A percentile compares a stretch with the other conserved stretches of the same genome.
phyloP scores from a whole-genome alignment of 2,329 filamentous ascomycete genomes.

The Furcasterigmium furcatum region DNA sequence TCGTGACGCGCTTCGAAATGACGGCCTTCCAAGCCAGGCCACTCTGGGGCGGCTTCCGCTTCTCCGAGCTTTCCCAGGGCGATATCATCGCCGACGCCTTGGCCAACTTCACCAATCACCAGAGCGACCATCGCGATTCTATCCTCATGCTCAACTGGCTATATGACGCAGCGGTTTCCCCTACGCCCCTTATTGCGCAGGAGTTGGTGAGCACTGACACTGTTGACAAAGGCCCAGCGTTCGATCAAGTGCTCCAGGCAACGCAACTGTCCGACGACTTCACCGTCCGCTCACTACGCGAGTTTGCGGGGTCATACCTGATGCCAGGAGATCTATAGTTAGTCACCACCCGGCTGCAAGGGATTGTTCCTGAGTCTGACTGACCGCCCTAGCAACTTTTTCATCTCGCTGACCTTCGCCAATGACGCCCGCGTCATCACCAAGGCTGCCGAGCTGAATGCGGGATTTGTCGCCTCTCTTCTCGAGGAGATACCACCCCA shows the following conservation, averaged over 20 bases:
- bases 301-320: constrained; percentile 8
- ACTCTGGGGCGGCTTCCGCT: constrained; percentile 17
- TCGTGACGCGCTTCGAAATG: constrained; percentile 25
- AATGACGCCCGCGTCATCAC: constrained; percentile 9
- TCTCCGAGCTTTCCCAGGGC: constrained; percentile 11
- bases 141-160: constrained; percentile 15
- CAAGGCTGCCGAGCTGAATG: constrained; percentile 11
- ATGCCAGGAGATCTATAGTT: constrained; percentile 5
- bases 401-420: background rate
- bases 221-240: background rate
- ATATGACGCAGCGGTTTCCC: constrained; percentile 10
- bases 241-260: constrained; percentile 2
- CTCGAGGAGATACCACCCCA: constrained; percentile 1
- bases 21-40: constrained; percentile 15
- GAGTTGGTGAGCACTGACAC: constrained; percentile 9
- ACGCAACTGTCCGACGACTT: constrained; percentile 5
- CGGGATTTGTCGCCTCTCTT: constrained; percentile 4
- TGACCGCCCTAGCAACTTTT: background rate
- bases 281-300: constrained; percentile 4
- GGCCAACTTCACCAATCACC: constrained; percentile 12
- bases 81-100: constrained; percentile 7
- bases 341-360: background rate
- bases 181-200: constrained; percentile 13
- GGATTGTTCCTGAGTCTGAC: background rate
- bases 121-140: constrained; percentile 14